These are phyloP conservation scores for Pseudogymnoascus sp. DNA, from an alignment of 2,329 filamentous ascomycete species.

Conservation along the genomic window DNA sequence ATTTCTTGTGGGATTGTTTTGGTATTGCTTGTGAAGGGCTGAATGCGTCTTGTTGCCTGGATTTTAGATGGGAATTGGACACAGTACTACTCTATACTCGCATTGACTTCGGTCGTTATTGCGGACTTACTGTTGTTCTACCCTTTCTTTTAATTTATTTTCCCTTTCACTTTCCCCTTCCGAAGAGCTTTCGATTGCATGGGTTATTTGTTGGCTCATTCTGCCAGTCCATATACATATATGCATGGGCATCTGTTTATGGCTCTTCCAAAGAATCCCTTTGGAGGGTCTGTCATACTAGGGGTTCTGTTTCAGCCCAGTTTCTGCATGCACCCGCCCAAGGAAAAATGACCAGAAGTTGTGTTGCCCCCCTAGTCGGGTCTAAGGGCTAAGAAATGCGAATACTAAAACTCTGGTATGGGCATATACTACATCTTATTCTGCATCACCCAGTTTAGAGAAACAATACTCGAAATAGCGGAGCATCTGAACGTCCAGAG, in stretches of 20 bases:
- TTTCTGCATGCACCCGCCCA: conserved; percentile 7
- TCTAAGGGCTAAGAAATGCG: not conserved
- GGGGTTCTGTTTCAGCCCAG: not conserved
- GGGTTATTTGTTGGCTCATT: not conserved
- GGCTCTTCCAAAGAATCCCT: not conserved
- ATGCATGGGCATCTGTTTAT: conserved; percentile 4
- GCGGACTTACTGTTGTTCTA: not conserved
- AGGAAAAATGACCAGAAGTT: conserved; percentile 1
- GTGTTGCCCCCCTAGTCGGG: not conserved
- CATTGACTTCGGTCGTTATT: conserved; percentile 3
- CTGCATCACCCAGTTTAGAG: not conserved
- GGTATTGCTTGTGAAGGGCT: not conserved
- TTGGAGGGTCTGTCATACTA: not conserved
- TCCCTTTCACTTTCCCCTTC: not conserved
- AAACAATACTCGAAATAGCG: not conserved
- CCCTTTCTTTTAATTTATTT: not conserved
- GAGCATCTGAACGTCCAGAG: not conserved
- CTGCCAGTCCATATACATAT: not conserved
- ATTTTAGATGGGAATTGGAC: not conserved
- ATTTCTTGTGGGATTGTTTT: not conserved
- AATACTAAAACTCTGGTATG: conserved; percentile 5
- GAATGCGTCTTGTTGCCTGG: not conserved
- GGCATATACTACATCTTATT: not conserved
- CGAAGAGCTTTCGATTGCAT: not conserved
- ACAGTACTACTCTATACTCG: not conserved